Percentiles rank a stretch among this genome's conserved stretches.
Conservation (phyloP, 169 alveolate genomes). For the Cryptosporidium xiaoi region DNA sequence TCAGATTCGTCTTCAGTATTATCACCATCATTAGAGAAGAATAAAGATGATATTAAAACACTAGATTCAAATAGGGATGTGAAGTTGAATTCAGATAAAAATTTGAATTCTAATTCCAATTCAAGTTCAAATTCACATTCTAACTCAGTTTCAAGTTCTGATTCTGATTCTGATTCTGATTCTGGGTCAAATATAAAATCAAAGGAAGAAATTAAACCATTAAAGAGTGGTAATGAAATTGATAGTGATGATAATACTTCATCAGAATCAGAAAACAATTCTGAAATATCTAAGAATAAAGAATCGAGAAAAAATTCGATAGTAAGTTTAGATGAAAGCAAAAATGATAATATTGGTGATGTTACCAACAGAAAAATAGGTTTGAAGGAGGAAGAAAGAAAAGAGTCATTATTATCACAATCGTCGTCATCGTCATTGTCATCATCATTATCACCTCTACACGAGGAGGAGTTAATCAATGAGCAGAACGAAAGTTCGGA, state of each 20-base stretch:
- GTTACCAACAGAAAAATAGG: too few species aligned
- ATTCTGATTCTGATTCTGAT: not conserved
- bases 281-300: not conserved
- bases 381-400: too few species aligned
- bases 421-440: too few species aligned
- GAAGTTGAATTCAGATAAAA: not conserved
- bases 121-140: slow-evolving; percentile 12
- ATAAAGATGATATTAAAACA: not conserved
- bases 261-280: not conserved
- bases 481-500: too few species aligned
- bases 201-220: not conserved
- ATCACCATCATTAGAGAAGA: slow-evolving; percentile 5
- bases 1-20: slow-evolving; percentile 6
- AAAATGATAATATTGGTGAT: too few species aligned
- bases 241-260: too few species aligned
- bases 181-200: slow-evolving; percentile 9
- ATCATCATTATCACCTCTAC: too few species aligned
- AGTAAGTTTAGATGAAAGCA: not conserved
- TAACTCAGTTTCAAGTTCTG: not conserved
- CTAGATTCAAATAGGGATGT: not conserved
- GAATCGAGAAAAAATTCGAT: not conserved
- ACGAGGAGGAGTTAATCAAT: too few species aligned
- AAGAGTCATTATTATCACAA: too few species aligned
- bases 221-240: too few species aligned
- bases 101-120: not conserved